These are phyloP conservation scores for Yamadazyma laniorum DNA, from an alignment of 805 yeast species.

Conservation along the genomic window DNA sequence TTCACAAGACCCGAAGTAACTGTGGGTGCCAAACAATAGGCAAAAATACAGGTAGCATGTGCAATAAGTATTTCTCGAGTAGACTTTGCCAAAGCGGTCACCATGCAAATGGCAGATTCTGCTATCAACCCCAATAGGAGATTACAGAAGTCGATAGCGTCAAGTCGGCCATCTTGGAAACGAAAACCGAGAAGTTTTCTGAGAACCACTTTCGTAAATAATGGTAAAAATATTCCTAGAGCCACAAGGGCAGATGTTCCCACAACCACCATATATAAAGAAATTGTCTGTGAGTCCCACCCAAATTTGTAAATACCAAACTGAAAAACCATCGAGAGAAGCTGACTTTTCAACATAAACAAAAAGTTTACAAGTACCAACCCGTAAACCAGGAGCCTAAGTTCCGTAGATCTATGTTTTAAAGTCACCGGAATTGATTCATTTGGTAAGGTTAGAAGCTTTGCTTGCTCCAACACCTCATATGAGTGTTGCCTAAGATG, in stretches of 20 bases:
- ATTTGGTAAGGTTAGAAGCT: constrained; percentile 5
- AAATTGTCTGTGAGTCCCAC: constrained; percentile 53
- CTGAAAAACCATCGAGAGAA: constrained; percentile 43
- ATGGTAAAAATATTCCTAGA: constrained; percentile 50
- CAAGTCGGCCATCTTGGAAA: constrained; percentile 8
- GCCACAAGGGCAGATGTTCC: constrained; percentile 42
- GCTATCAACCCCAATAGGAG: background rate
- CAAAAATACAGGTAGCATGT: constrained; percentile 38
- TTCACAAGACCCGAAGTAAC: constrained; percentile 57
- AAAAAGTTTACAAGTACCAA: constrained; percentile 43
- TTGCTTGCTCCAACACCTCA: constrained; percentile 1
- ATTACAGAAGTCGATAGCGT: constrained; percentile 9
- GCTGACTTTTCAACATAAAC: constrained; percentile 25
- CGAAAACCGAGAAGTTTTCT: constrained; percentile 24
- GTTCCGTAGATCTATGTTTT: constrained; percentile 1
- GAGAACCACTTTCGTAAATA: constrained; percentile 31
- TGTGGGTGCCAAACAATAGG: constrained; percentile 53
- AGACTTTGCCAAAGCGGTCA: background rate
- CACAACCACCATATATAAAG: constrained; percentile 48
- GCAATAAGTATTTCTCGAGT: constrained; percentile 47
- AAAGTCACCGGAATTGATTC: constrained; percentile 5
- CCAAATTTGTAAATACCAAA: constrained; percentile 50
- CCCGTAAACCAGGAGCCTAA: constrained; percentile 5
- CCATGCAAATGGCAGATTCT: background rate
- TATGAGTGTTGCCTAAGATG: background rate